These are phyloP conservation scores for Diplodia intermedia DNA, from an alignment of 2,329 filamentous ascomycete species.

Conservation along the genomic window DNA sequence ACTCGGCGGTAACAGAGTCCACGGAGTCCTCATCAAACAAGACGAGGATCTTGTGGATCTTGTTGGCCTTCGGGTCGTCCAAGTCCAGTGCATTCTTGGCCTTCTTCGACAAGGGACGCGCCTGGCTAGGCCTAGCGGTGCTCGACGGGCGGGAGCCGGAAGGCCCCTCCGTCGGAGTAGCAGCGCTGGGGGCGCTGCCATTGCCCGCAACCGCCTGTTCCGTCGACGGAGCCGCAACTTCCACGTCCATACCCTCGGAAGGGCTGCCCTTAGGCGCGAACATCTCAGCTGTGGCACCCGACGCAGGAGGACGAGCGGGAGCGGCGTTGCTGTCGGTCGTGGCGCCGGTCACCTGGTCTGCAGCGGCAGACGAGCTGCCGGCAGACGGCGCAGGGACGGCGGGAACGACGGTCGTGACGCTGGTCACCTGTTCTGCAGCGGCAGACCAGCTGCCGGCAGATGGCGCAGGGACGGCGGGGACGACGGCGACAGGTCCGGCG, in stretches of 20 bases:
- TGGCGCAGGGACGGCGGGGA: not conserved
- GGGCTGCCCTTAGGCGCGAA: not conserved
- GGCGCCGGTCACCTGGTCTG: not conserved
- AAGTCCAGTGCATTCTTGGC: too few relatives aligned
- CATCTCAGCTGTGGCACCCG: not conserved
- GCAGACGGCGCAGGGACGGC: not conserved
- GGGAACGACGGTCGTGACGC: not conserved
- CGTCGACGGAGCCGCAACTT: not conserved
- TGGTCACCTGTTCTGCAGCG: not conserved
- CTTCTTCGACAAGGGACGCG: too few relatives aligned
- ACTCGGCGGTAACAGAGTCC: too few relatives aligned
- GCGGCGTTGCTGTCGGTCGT: not conserved
- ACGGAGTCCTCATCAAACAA: too few relatives aligned
- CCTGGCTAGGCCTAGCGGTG: too few relatives aligned
- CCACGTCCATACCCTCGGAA: not conserved
- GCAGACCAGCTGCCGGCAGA: not conserved
- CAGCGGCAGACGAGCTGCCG: not conserved
- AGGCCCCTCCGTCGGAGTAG: too few relatives aligned
- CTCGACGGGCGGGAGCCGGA: too few relatives aligned
- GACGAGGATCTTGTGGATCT: too few relatives aligned
- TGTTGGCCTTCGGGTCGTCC: too few relatives aligned
- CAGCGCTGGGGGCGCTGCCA: too few relatives aligned
- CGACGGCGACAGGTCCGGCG: not conserved
- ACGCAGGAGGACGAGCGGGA: not conserved
- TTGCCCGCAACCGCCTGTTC: too few relatives aligned